Evolutionary conservation across 2,329 filamentous ascomycete genomes (phyloP).

Genomic region (Alternaria arborescens): DNA sequence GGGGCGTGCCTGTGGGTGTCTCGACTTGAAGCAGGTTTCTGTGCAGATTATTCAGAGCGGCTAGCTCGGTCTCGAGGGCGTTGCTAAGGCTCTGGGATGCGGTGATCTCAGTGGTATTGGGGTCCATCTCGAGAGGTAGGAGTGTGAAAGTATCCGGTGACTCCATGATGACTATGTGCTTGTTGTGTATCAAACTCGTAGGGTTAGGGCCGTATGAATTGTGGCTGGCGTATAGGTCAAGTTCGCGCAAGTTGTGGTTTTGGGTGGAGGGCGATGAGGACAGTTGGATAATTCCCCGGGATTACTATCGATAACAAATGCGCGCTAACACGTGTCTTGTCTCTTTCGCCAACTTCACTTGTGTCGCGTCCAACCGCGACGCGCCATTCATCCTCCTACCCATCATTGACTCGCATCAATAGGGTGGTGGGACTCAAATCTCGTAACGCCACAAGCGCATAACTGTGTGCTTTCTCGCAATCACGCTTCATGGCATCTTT

Average conservation of each 20-base stretch:
- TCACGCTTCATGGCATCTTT: background rate
- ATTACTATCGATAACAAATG: conserved; percentile 30
- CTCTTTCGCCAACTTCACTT: background rate
- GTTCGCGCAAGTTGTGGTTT: conserved; percentile 9
- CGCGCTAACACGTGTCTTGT: conserved; percentile 21
- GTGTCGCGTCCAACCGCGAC: background rate
- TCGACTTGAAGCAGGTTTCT: conserved; percentile 73
- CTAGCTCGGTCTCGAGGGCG: conserved; percentile 61
- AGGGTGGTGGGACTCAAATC: background rate
- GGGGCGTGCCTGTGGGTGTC: conserved; percentile 72
- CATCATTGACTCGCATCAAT: background rate
- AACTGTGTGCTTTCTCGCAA: no score
- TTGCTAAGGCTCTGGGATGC: conserved; percentile 50
- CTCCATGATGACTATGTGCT: conserved; percentile 39
- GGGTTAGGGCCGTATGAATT: background rate
- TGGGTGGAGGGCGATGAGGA: conserved; percentile 27
- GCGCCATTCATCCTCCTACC: background rate
- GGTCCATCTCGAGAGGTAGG: conserved; percentile 82
- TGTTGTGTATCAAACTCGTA: background rate
- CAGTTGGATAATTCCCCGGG: conserved; percentile 28
- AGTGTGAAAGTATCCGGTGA: conserved; percentile 75
- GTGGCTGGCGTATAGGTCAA: background rate
- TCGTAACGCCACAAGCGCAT: background rate
- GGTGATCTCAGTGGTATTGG: conserved; percentile 78
- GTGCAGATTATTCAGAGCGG: conserved; percentile 81